These are phyloP conservation scores for Boletus vinaceobasis DNA, from an alignment of 768 basidiomycete species.

Conservation along the genomic window DNA sequence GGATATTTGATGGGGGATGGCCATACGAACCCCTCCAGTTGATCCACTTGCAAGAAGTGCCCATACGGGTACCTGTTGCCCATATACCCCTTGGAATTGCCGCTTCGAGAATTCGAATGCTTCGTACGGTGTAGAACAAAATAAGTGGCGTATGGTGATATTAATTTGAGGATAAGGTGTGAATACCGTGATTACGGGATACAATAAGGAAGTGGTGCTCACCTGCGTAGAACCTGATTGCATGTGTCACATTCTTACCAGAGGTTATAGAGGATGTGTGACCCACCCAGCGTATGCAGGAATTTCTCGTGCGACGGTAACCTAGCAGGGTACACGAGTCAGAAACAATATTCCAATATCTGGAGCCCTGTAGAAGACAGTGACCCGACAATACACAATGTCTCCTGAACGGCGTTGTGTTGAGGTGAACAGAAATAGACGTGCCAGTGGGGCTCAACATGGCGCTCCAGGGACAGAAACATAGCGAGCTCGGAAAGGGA, in stretches of 20 bases:
- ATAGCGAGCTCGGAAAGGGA: constrained; percentile 5
- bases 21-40: constrained; percentile 66
- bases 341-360: not conserved
- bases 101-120: constrained; percentile 92
- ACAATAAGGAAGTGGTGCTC: not conserved
- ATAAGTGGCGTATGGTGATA: no score
- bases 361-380: not conserved
- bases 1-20: no score
- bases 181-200: not conserved
- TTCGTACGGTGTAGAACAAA: constrained; percentile 15
- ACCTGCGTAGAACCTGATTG: constrained; percentile 66
- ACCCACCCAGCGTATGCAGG: constrained; percentile 86
- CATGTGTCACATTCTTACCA: not conserved
- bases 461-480: not conserved
- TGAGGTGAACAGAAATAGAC: not conserved
- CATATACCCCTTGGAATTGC: constrained; percentile 60
- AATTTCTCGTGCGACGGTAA: constrained; percentile 89
- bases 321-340: constrained; percentile 39
- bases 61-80: constrained; percentile 76
- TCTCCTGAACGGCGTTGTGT: not conserved
- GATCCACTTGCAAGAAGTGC: constrained; percentile 79
- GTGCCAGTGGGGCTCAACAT: not conserved
- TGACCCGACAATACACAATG: not conserved
- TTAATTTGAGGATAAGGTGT: not conserved
- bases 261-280: not conserved